Percentiles rank a stretch among this genome's conserved stretches.
Conservation (phyloP, 495 filamentous ascomycete species). For the Hypoxylon fragiforme region DNA sequence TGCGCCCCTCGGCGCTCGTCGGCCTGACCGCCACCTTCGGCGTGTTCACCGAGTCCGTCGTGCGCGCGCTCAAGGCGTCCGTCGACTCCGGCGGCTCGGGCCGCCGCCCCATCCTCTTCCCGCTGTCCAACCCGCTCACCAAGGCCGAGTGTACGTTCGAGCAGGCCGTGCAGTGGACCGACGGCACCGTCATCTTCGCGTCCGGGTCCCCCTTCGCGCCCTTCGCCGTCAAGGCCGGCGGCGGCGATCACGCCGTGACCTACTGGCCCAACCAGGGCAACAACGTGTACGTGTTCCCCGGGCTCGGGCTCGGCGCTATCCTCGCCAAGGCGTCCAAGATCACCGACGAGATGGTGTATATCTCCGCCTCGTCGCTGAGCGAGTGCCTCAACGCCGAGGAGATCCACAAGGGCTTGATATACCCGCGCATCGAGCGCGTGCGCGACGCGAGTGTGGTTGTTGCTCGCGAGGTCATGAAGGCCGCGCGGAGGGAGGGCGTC, state of each 20-base stretch:
- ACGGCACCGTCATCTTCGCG: constrained; percentile 89
- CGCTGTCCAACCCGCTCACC: constrained; percentile 88
- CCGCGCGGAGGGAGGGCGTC: constrained; percentile 66
- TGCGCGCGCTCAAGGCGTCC: constrained; percentile 73
- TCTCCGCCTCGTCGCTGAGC: constrained; percentile 79
- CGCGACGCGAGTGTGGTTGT: constrained; percentile 87
- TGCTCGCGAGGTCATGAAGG: constrained; percentile 89
- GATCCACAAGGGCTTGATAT: constrained; percentile 78
- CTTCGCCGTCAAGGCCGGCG: constrained; percentile 65
- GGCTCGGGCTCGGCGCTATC: constrained; percentile 93
- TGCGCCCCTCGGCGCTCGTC: constrained; percentile 91
- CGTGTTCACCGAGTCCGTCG: constrained; percentile 86
- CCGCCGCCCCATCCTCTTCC: constrained; percentile 85
- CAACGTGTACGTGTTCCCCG: constrained; percentile 96
- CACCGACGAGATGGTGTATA: constrained; percentile 96
- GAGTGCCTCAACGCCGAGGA: constrained; percentile 79
- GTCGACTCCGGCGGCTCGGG: constrained; percentile 71
- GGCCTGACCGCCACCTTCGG: constrained; percentile 93
- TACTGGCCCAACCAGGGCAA: constrained; percentile 89
- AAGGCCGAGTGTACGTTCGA: constrained; percentile 98
- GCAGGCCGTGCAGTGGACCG: constrained; percentile 83
- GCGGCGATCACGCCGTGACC: constrained; percentile 66
- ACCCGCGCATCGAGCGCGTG: constrained; percentile 91
- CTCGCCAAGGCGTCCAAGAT: constrained; percentile 85
- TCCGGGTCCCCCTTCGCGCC: constrained; percentile 90